Evolutionary conservation across 257 asterid species (phyloP), one percentile per base, ranked within the genome.

Genomic region (Cordia subcordata): DNA sequence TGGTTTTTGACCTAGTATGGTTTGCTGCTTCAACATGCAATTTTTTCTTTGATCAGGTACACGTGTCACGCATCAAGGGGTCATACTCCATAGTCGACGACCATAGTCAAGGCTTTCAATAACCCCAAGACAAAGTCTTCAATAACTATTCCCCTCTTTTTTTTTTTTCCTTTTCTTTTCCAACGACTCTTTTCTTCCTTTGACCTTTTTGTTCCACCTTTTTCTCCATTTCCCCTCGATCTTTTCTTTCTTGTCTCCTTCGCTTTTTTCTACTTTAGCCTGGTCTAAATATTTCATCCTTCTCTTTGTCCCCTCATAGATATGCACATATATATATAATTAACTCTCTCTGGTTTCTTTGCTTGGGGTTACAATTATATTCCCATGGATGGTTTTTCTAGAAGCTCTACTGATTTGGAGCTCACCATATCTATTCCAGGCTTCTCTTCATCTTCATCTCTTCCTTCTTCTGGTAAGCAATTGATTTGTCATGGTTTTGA

Each of bases 401-500:
- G 64, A 46, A 65, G 32, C 68, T 75, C 74, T 53, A 60, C 82
- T 20, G 65, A 72, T 59, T 66, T 88, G 74, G 95, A 88, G 66
- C 62, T 88, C 60, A 76, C 79, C 54, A 88, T 83, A 21, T 82
- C 95, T 52, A 76, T 85, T 53, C 92, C 89, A 0, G 84, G 85
- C 58, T 76, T 77, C 52, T 69, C 85, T 70, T 84, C 94, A 59
- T 76, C 83, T 57, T 57, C 77, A 32, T 71, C 85, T 61, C 44
- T 75, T 8, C 76, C 75, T 32, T 75, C 87, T 56, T 77, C 85
- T 21, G 92, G 96, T 87, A 76, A 72, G 40, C 17, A 19, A 10
- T 47, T 27, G 10, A 46, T 54, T 33, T 32, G n/a, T 14, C 1
- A 27, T 20, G 10, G 10, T 8, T 18, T 56, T 39, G 19, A 61